A percentile compares a stretch with the other conserved stretches of the same genome.
phyloP scores from a whole-genome alignment of 2,329 filamentous ascomycete species.

The Neoarthrinium moseri region DNA sequence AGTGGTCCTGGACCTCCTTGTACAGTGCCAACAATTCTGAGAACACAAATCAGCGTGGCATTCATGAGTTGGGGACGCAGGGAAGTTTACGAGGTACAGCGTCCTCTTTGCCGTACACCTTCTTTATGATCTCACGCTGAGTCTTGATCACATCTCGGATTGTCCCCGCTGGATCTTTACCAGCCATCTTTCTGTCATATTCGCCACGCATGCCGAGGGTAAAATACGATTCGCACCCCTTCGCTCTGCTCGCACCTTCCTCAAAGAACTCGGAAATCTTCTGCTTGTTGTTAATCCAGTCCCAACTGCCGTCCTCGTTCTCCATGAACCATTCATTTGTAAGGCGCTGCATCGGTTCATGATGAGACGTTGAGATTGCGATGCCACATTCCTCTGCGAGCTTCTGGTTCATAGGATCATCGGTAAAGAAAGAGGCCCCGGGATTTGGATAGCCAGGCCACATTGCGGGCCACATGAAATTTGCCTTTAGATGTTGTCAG shows the following conservation, averaged over 20 bases:
- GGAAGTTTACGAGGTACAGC: constrained; percentile 39
- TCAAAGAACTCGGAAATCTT: constrained; percentile 51
- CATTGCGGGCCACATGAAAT: constrained; percentile 69
- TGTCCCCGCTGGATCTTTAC: constrained; percentile 48
- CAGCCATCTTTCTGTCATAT: constrained; percentile 51
- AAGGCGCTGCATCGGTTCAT: constrained; percentile 62
- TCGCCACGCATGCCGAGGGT: constrained; percentile 55
- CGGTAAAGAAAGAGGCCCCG: constrained; percentile 64
- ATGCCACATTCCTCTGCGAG: constrained; percentile 68
- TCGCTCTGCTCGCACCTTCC: constrained; percentile 48
- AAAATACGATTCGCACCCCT: constrained; percentile 51
- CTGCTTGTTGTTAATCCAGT: constrained; percentile 52
- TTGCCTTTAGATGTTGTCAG: no score
- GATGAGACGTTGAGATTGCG: constrained; percentile 68
- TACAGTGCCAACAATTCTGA: constrained; percentile 63
- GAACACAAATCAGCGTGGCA: neutral
- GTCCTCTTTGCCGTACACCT: constrained; percentile 46
- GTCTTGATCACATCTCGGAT: constrained; percentile 53
- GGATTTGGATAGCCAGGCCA: constrained; percentile 55
- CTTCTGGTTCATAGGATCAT: constrained; percentile 63
- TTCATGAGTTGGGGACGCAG: neutral
- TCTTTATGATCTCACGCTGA: constrained; percentile 52
- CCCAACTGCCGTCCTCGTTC: constrained; percentile 47
- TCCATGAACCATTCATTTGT: constrained; percentile 52
- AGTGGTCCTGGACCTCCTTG: constrained; percentile 64